Conservation (phyloP, 2,329 filamentous ascomycete species). For the Fusarium multiceps region DNA sequence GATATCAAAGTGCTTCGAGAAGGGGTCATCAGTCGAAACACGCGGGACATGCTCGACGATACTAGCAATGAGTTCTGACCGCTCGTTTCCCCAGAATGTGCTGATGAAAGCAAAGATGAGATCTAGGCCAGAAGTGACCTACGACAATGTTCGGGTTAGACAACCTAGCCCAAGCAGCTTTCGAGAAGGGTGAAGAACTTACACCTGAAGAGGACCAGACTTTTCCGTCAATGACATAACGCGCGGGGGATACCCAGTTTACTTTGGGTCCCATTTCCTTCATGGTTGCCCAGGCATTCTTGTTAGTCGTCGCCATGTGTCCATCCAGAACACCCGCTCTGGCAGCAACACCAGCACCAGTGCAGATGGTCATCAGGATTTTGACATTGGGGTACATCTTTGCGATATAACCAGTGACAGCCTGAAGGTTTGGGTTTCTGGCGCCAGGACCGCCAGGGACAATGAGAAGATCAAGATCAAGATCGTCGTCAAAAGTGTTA, state of each 20-base stretch:
- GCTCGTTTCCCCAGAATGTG: slow-evolving; percentile 61
- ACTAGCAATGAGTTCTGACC: slow-evolving; percentile 58
- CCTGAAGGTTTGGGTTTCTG: slow-evolving; percentile 53
- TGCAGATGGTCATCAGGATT: slow-evolving; percentile 74
- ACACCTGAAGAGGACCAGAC: slow-evolving; percentile 73
- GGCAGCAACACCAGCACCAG: slow-evolving; percentile 69
- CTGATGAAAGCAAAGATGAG: slow-evolving; percentile 53
- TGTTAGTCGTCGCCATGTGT: slow-evolving; percentile 73
- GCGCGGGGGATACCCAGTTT: slow-evolving; percentile 69
- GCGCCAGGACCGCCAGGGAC: slow-evolving; percentile 71
- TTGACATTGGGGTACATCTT: slow-evolving; percentile 60
- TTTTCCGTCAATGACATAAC: slow-evolving; percentile 74
- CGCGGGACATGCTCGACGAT: slow-evolving; percentile 64
- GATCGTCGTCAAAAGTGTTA: slow-evolving; percentile 64
- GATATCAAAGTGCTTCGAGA: slow-evolving; percentile 43
- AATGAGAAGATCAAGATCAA: slow-evolving; percentile 68
- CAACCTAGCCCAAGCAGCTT: not conserved
- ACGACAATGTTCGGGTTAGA: not conserved
- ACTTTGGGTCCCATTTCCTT: slow-evolving; percentile 61
- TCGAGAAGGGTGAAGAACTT: slow-evolving; percentile 35
- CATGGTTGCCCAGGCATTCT: slow-evolving; percentile 64
- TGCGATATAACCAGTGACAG: slow-evolving; percentile 50
- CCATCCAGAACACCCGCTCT: slow-evolving; percentile 70
- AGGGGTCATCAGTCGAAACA: slow-evolving; percentile 46
- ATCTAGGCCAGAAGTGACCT: slow-evolving; percentile 54